These are phyloP conservation scores for Pterocarpus macrocarpus DNA, from an alignment of 306 rosid species.

Conservation along the genomic window DNA sequence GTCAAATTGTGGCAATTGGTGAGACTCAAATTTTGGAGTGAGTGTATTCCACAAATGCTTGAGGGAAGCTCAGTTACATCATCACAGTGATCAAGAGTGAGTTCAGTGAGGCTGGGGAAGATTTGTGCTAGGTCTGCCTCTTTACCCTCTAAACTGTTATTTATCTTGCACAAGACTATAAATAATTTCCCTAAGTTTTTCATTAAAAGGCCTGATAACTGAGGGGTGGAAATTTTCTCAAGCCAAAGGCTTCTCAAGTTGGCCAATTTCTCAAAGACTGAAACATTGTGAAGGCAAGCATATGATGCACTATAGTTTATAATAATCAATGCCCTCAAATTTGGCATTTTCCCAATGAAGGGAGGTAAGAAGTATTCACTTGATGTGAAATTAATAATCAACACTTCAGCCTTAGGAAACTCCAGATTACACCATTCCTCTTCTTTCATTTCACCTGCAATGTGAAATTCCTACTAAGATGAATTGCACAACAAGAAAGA, in stretches of 20 bases:
- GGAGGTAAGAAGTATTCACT: conserved; percentile 74
- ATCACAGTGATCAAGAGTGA: conserved; percentile 85
- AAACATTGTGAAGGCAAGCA: conserved; percentile 64
- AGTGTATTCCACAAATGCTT: conserved; percentile 65
- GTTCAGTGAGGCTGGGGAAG: conserved; percentile 73
- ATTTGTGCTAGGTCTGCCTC: conserved; percentile 46
- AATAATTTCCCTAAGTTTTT: conserved; percentile 66
- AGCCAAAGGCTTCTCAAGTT: conserved; percentile 86
- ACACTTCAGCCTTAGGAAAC: conserved; percentile 85
- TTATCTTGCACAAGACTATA: conserved; percentile 70
- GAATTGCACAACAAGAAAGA: conserved; percentile 4
- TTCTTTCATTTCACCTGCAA: conserved; percentile 87
- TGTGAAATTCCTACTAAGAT: conserved; percentile 32
- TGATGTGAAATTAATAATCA: conserved; percentile 80
- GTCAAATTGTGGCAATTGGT: conserved; percentile 79
- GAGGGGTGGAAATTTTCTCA: conserved; percentile 75
- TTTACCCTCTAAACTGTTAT: conserved; percentile 56
- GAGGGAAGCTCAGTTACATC: conserved; percentile 68
- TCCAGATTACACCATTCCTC: conserved; percentile 75
- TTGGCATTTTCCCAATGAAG: conserved; percentile 83
- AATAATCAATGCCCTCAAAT: conserved; percentile 71
- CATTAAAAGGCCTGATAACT: conserved; percentile 51
- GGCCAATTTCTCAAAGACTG: conserved; percentile 56
- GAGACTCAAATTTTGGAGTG: conserved; percentile 69
- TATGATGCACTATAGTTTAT: conserved; percentile 66